A percentile compares a stretch with the other conserved stretches of the same genome.
Evolutionary conservation across 2,329 filamentous ascomycete genomes (phyloP).

Genomic region (Exophiala mesophila): DNA sequence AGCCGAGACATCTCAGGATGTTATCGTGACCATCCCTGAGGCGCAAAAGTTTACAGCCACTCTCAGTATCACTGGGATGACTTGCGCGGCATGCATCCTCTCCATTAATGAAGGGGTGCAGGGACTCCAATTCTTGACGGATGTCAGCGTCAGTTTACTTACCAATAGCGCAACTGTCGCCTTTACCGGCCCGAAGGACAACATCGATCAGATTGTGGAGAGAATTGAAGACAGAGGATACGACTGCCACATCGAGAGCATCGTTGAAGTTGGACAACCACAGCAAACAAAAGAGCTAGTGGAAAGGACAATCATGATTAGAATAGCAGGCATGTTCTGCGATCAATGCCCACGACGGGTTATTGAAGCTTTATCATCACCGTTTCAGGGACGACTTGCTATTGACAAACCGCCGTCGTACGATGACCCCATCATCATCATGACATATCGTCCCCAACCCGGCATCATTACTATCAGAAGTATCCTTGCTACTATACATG

Average conservation of each 20-base stretch:
- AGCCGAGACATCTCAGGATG: conserved; percentile 6
- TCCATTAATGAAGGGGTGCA: conserved; percentile 44
- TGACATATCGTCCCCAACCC: conserved; percentile 64
- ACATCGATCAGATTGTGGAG: conserved; percentile 43
- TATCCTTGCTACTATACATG: conserved; percentile 63
- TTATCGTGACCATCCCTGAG: conserved; percentile 10
- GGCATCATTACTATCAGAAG: conserved; percentile 72
- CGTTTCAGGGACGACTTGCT: conserved; percentile 45
- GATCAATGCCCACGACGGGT: conserved; percentile 59
- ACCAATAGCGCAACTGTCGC: conserved; percentile 47
- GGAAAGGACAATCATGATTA: conserved; percentile 49
- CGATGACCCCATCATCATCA: conserved; percentile 60
- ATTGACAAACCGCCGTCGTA: conserved; percentile 54
- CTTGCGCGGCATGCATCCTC: conserved; percentile 50
- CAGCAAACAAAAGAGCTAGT: conserved; percentile 2
- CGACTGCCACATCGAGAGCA: conserved; percentile 1
- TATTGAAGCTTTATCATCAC: conserved; percentile 32
- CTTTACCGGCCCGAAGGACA: conserved; percentile 41
- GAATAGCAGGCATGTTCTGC: conserved; percentile 68
- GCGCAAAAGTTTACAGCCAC: conserved; percentile 33
- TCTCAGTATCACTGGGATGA: conserved; percentile 52
- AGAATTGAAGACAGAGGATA: conserved; percentile 43
- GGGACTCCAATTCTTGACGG: conserved; percentile 40
- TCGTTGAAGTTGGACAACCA: conserved; percentile 3
- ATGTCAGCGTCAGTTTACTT: conserved; percentile 47